Base-by-base conservation (phyloP, 2,329 filamentous ascomycete species). In the Paecilomyces niveus region DNA sequence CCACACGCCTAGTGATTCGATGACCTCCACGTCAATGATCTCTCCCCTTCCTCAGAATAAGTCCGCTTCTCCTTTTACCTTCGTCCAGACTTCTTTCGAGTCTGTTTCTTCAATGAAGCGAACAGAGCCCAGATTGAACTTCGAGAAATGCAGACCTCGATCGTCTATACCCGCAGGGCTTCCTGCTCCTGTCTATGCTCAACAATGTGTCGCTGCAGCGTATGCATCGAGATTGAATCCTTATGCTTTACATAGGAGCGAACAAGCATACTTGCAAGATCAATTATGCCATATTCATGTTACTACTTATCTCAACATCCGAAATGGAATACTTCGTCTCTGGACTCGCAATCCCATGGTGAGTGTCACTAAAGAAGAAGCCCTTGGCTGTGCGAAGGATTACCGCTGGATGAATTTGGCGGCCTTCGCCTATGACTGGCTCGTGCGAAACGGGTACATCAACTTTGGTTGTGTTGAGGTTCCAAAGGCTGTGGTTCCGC, bases 291-390 rank as follows among this genome's bases (percentile, higher is more conserved):
- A 90, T 67, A 82, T 88, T 32, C 94, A 99, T 74, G 91, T 97
- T 64, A 97, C 93, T 2, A 90, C 91, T 11, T 99, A 99, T 75
- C 80, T 99, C 57, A 97, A 97, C 72, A 94, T 99, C 62, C 85
- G 94, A 65, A 99, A 99, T 72, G 90, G 91, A 15, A 96, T 99
- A 59, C 78, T 99, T 56, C 84, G 94, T 57, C 76, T 97, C 49
- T 99, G 94, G 94, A 83, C 89, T 35, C 85, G 88, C 65, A 96
- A 95, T 68, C 91, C 94, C 7, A 85, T 92, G 70, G 85, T 92
- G 50, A 85, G 86, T 61, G 89, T 99, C 11, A 89, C 88, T 26
- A 83, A 87, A 54, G 87, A 92, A 71, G 91, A 97, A 74, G 94
- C 94, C 6, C 84, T 93, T 52, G 94, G 94, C 3, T 97, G 93